Conservation (phyloP, 306 rosid genomes). For the Alnus glutinosa region DNA sequence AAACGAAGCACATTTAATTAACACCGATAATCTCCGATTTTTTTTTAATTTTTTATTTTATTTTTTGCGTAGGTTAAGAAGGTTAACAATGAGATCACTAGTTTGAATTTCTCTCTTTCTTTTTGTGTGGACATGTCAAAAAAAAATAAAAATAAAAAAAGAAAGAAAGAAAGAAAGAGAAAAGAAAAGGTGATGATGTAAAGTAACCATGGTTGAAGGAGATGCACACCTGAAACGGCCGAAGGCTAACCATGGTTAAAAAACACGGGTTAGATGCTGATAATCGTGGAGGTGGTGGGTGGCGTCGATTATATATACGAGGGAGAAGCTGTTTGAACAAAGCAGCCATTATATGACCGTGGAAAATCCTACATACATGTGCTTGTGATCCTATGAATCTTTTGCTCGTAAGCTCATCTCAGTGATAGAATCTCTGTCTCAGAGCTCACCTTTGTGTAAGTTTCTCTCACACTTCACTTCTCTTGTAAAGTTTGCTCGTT, state of each 20-base stretch:
- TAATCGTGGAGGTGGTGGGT: constrained; percentile 19
- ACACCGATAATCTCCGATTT: too few species aligned
- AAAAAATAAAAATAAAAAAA: too few species aligned
- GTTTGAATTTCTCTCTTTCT: too few species aligned
- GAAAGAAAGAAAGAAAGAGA: background rate
- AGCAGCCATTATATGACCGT: constrained; percentile 15
- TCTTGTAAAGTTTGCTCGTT: constrained; percentile 14
- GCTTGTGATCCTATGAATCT: constrained; percentile 15
- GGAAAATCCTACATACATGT: background rate
- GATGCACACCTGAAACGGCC: constrained; percentile 20
- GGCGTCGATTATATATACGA: constrained; percentile 22
- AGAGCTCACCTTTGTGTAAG: constrained; percentile 45
- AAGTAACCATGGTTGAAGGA: constrained; percentile 57
- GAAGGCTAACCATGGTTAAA: constrained; percentile 59
- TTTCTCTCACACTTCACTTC: constrained; percentile 13
- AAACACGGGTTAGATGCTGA: constrained; percentile 29
- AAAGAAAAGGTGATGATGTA: constrained; percentile 17
- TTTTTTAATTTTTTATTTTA: too few species aligned
- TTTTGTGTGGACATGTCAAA: too few species aligned
- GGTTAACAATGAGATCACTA: too few species aligned
- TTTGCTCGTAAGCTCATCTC: constrained; percentile 3
- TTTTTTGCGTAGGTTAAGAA: too few species aligned
- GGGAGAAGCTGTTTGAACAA: constrained; percentile 3
- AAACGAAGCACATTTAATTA: too few species aligned
- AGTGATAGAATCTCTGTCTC: constrained; percentile 11